A percentile compares a stretch with the other conserved stretches of the same genome.
phyloP scores from a whole-genome alignment of 768 basidiomycete species.

The Vararia minispora region DNA sequence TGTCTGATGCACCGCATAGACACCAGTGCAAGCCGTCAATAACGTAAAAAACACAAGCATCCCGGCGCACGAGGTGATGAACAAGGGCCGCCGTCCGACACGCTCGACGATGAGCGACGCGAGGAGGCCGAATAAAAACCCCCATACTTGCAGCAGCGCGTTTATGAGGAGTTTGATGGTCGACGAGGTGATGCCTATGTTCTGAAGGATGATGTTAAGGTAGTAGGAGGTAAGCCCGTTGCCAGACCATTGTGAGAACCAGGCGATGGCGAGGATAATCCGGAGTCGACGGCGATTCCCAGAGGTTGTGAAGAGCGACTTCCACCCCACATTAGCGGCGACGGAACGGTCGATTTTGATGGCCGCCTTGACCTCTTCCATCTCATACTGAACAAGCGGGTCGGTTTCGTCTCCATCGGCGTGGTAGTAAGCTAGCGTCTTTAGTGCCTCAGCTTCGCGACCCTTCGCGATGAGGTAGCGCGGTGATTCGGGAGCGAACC shows the following conservation, averaged over 20 bases:
- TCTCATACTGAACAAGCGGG: slow-evolving; percentile 19
- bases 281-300: slow-evolving; percentile 24
- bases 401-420: slow-evolving; percentile 31
- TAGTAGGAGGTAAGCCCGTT: slow-evolving; percentile 20
- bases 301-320: slow-evolving; percentile 20
- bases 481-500: slow-evolving; percentile 31
- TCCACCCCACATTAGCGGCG: slow-evolving; percentile 15
- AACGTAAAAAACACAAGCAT: slow-evolving; percentile 29
- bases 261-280: slow-evolving; percentile 21
- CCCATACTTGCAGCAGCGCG: slow-evolving; percentile 5
- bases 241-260: slow-evolving; percentile 24
- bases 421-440: slow-evolving; percentile 45
- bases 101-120: background rate
- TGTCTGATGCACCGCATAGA: slow-evolving; percentile 20
- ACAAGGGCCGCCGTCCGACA: slow-evolving; percentile 18
- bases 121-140: slow-evolving; percentile 2
- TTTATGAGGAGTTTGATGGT: slow-evolving; percentile 13
- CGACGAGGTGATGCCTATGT: slow-evolving; percentile 32
- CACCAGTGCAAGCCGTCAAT: slow-evolving; percentile 26
- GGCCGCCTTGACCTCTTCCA: slow-evolving; percentile 26
- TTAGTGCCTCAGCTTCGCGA: slow-evolving; percentile 35
- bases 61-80: slow-evolving; percentile 16
- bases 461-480: slow-evolving; percentile 20
- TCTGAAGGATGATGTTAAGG: background rate
- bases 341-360: slow-evolving; percentile 20